Base-by-base conservation (phyloP, 257 asterid species). In the Verbascum thapsus region DNA sequence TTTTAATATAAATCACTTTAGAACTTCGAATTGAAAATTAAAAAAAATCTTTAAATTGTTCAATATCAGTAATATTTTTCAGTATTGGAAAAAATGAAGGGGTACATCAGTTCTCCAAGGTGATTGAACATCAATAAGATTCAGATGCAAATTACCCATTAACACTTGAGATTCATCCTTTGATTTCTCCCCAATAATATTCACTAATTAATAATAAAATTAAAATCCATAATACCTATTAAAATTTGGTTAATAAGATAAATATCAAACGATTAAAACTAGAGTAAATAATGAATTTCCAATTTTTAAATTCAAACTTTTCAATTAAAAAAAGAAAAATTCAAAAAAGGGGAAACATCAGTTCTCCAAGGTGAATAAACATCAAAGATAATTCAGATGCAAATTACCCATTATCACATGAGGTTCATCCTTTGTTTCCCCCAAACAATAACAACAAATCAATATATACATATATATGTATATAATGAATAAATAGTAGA, bases 41-140 rank as follows among this genome's bases (percentile, higher is more conserved):
- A 26, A 26, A 26, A 26, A 26, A 26, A 26, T 26, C 32, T 26
- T 26, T 26, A 1, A 26, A 26, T 26, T 26, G 32, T 2, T 26
- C 32, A 2, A 26, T 26, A 26, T 26, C 32, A 26, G 32, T 26
- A 26, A 26, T 26, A 1, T 26, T 26, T 26, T 26, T 26, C 32
- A 26, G 5, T 1, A 26, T 26, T 26, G 32, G 32, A 26, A 26
- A 1, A 26, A 26, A 26, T n/a, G n/a, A n/a, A n/a, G n/a, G n/a
- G n/a, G n/a, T n/a, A n/a, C 69, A 64, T 64, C 69, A 64, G 69
- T 37, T 64, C 69, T 64, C 61, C 69, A 64, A 64, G 69, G 41
- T 64, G 69, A 48, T 38, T 50, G 12, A 60, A 16, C 69, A 64
- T 64, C 69, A 64, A 49, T 16, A 6, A 5, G 0, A 19, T 20